These are phyloP conservation scores for Arthrobotrys entomopaga DNA, from an alignment of 2,329 filamentous ascomycete species.

Conservation along the genomic window DNA sequence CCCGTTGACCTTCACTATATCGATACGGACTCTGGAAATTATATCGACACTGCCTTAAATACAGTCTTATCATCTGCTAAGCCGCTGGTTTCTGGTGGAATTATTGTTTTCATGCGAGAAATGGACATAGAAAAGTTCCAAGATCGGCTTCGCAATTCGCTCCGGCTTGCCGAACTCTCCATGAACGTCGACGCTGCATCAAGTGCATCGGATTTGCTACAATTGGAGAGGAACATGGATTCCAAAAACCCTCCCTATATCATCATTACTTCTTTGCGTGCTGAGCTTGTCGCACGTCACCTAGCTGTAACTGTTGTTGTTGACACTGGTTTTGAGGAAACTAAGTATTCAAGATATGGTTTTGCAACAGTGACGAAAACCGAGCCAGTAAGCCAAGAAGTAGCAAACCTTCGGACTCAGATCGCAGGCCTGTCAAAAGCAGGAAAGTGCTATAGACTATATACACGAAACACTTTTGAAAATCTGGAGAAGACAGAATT, in stretches of 20 bases:
- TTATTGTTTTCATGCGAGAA: slow-evolving; percentile 27
- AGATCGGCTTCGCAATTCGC: slow-evolving; percentile 14
- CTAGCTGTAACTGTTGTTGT: slow-evolving; percentile 23
- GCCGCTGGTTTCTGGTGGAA: not conserved
- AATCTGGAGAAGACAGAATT: slow-evolving; percentile 76
- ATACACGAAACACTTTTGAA: slow-evolving; percentile 78
- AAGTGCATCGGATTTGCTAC: slow-evolving; percentile 4
- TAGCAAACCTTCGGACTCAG: slow-evolving; percentile 24
- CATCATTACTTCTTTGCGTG: slow-evolving; percentile 28
- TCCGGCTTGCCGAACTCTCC: not conserved
- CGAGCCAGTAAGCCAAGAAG: slow-evolving; percentile 42
- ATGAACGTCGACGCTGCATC: not conserved
- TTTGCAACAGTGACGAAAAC: slow-evolving; percentile 31
- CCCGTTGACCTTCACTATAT: slow-evolving; percentile 88
- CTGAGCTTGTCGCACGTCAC: slow-evolving; percentile 24
- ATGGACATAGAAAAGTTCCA: slow-evolving; percentile 18
- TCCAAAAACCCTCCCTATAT: slow-evolving; percentile 6
- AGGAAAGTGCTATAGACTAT: slow-evolving; percentile 93
- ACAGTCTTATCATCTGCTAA: not conserved
- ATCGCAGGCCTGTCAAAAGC: slow-evolving; percentile 83
- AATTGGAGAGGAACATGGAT: slow-evolving; percentile 2
- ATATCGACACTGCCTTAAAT: slow-evolving; percentile 18
- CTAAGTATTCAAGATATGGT: slow-evolving; percentile 19
- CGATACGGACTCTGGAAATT: slow-evolving; percentile 2
- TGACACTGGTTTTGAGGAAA: slow-evolving; percentile 38